Evolutionary conservation across 2,329 filamentous ascomycete species (phyloP).

Genomic region (Alternaria brassicicola): DNA sequence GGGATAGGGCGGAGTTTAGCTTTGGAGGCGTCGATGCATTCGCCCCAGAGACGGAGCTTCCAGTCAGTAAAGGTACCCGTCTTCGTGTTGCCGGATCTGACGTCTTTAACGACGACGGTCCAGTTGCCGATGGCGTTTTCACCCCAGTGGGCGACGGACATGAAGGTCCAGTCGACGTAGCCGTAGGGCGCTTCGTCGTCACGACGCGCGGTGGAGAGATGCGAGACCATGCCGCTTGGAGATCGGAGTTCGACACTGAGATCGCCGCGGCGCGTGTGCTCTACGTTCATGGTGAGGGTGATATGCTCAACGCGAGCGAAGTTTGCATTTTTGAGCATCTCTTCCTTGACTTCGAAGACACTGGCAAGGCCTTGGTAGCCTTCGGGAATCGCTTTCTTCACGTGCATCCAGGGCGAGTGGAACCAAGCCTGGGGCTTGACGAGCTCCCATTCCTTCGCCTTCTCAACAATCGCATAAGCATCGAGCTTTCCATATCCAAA

Average conservation of each 20-base stretch:
- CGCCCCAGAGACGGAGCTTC: conserved; percentile 93
- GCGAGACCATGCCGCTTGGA: conserved; percentile 79
- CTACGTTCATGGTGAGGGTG: conserved; percentile 95
- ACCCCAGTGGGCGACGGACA: conserved; percentile 97
- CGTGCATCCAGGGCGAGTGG: conserved; percentile 91
- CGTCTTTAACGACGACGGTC: conserved; percentile 90
- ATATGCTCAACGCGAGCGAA: conserved; percentile 89
- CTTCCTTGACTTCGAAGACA: conserved; percentile 78
- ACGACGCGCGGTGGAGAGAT: conserved; percentile 77
- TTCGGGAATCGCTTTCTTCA: conserved; percentile 84
- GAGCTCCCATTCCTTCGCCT: conserved; percentile 80
- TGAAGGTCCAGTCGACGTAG: conserved; percentile 97
- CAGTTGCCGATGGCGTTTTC: conserved; percentile 86
- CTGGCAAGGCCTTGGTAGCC: conserved; percentile 79
- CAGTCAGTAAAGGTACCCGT: conserved; percentile 85
- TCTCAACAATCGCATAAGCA: conserved; percentile 81
- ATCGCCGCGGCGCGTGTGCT: conserved; percentile 86
- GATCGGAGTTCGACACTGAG: conserved; percentile 90
- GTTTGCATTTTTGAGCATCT: conserved; percentile 83
- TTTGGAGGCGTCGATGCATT: conserved; percentile 76
- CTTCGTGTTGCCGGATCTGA: conserved; percentile 71
- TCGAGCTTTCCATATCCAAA: conserved; percentile 97
- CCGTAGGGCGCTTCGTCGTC: conserved; percentile 70
- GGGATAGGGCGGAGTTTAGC: conserved; percentile 81
- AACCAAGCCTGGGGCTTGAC: conserved; percentile 97